Base-by-base conservation (phyloP, 1,284 basidiomycete species). In the Fomitopsis pinicola region DNA sequence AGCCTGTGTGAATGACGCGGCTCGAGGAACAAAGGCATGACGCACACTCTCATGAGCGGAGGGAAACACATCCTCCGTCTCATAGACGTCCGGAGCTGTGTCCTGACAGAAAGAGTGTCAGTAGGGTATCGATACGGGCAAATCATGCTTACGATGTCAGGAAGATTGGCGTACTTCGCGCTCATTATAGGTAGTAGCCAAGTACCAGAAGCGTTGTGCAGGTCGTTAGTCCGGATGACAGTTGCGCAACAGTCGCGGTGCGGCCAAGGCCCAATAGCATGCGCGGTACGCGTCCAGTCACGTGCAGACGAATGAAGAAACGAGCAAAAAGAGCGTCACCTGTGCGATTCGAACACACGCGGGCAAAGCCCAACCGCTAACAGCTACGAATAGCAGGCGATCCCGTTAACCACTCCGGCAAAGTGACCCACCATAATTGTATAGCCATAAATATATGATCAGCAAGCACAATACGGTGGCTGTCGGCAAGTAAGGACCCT, bases 381-480 rank as follows among this genome's bases (percentile, higher is more conserved):
- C 68, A 69, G 59, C 65, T 64, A 65, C 55, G 55, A 38, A 46
- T 89, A 88, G 88, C 88, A 89, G 88, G 88, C 88, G 87, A 89
- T 88, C 88, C 88, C 88, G 87, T 89, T 89, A 89, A 89, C 88
- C 87, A 89, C 88, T 89, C 87, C 86, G 87, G 87, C 87, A 89
- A 89, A 88, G 87, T 87, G 87, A 88, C 87, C 36, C 59, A 28
- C 22, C 12, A n/a, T 14, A 8, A 33, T 5, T 33, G 1, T 33
- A 33, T 5, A 33, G 22, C 30, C 5, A 33, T 33, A 33, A n/a
- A n/a, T n/a, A n/a, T 8, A 8, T 33, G 30, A 5, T 33, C 30
- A 5, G 30, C 4, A 2, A 5, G 30, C 30, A 22, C 22, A 22
- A 22, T 22, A 1, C 22, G 1, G 22, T 22, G 22, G 22, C 22